Base-by-base conservation (phyloP, 164 flowering plant genomes). In the Annona cherimola region DNA sequence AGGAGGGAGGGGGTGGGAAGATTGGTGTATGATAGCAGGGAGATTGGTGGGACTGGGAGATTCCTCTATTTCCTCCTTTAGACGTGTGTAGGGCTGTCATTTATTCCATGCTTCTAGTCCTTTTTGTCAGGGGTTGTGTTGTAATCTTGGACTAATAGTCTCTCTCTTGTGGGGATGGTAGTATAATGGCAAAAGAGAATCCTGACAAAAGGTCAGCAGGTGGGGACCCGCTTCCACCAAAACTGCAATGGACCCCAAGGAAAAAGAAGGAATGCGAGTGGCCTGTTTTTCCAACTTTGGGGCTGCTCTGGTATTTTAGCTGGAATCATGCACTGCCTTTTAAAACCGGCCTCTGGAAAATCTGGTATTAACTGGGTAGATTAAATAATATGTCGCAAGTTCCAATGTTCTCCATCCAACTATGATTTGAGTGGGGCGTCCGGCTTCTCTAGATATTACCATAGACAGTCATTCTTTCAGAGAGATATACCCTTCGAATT, bases 181-280 rank as follows among this genome's bases (percentile, higher is more conserved):
- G 46, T 69, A 19, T 42, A 5, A 64, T 16, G 19, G n/a, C 66
- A 71, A 26, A 69, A 69, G 78, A 78, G 78, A 78, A 70, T 82
- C 71, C 79, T 76, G 81, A 76, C 76, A 76, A 79, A 83, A 80
- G 65, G 78, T 82, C 79, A 84, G 71, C 86, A 81, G 80, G 57
- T 50, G 14, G 8, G 57, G 57, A 16, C 16, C 57, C 57, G 14
- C 7, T 14, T 14, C 55, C 4, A 50, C 57, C 57, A 11, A 5
- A 50, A 50, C 8, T 16, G 57, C 14, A 50, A 50, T 2, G 5
- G 11, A 46, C 5, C 5, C 0, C 54, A 46, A 6, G 11, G 8
- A 50, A 50, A 50, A 50, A 2, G 11, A 50, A 9, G 57, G 57
- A 50, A 50, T 9, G 57, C 1, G 5, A 5, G 7, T 11, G 57